Evolutionary conservation across 805 yeast species (phyloP), one percentile per base, ranked within the genome.

Genomic region (Tetrapisispora fleetii): DNA sequence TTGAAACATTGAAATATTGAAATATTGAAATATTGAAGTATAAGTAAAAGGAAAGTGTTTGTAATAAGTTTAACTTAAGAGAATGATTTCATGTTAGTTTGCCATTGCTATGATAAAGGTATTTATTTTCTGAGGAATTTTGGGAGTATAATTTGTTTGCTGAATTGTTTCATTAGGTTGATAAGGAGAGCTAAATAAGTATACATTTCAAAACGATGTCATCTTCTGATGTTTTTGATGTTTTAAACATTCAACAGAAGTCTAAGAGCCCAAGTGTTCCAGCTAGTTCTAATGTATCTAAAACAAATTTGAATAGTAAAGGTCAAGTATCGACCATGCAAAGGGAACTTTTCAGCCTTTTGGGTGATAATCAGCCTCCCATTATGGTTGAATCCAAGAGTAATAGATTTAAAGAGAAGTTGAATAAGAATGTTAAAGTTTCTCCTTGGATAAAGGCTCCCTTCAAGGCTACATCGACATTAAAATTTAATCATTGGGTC

Each of bases 311-410:
- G 4, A 11, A 24, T 1, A 45, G 21, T 32, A 62, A 57, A 42
- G 61, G 57, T 16, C 63, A 56, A 43, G 64, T 73, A 41, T 71
- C 80, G 1, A 95, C 95, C 24, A 84, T 91, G 79, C 90, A 86
- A 53, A 76, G 98, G 56, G 99, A 93, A 63, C 71, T 93, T 47
- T 90, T 84, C 65, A 85, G 84, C 54, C 73, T 95, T 47, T 71
- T 93, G 38, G 99, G 99, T 5, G 90, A 93, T 37, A 88, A 88
- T 64, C 80, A 95, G 1, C 96, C 99, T 1, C 90, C 98, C 0
- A 78, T 76, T 8, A 76, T 75, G n/a, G 76, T 76, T n/a, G 72
- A 73, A 46, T 54, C 58, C 2, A 40, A 40, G 18, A 71, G 70
- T 46, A 65, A 68, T n/a, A 68, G 79, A 53, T 81, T 81, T 59